A percentile compares a stretch with the other conserved stretches of the same genome.
Conservation (phyloP, 2,329 filamentous ascomycete species). For the Diplodia intermedia region DNA sequence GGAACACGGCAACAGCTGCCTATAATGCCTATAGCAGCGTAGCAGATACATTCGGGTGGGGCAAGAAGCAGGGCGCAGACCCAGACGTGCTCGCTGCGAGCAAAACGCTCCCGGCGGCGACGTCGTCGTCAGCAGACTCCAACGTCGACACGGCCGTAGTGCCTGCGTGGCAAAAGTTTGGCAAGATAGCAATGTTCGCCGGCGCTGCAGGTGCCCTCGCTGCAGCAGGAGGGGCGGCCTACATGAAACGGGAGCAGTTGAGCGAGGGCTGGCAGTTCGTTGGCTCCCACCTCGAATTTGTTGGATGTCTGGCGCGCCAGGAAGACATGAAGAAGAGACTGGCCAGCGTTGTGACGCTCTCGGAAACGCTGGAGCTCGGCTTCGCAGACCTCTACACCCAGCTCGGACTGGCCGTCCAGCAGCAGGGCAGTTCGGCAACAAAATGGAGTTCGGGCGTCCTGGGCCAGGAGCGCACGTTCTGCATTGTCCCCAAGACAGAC, state of each 20-base stretch:
- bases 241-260: slow-evolving; percentile 82
- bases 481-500: slow-evolving; percentile 62
- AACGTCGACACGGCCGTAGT: slow-evolving; percentile 54
- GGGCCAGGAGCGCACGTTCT: slow-evolving; percentile 82
- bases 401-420: slow-evolving; percentile 72
- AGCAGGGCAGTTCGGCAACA: slow-evolving; percentile 47
- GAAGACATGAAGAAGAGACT: slow-evolving; percentile 82
- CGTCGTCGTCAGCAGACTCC: slow-evolving; percentile 45
- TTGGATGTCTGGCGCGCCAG: slow-evolving; percentile 83
- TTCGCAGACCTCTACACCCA: slow-evolving; percentile 89
- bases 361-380: slow-evolving; percentile 71
- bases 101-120: slow-evolving; percentile 44
- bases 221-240: slow-evolving; percentile 83
- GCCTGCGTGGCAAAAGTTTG: slow-evolving; percentile 76
- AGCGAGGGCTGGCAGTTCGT: slow-evolving; percentile 80
- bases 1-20: slow-evolving; percentile 74
- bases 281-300: slow-evolving; percentile 89
- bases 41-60: slow-evolving; percentile 69
- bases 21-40: slow-evolving; percentile 71
- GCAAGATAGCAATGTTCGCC: slow-evolving; percentile 83
- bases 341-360: slow-evolving; percentile 68
- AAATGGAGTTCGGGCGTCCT: slow-evolving; percentile 64
- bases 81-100: slow-evolving; percentile 43
- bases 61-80: slow-evolving; percentile 34
- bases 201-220: slow-evolving; percentile 82